These are phyloP conservation scores for Galeopsis tetrahit DNA, from an alignment of 257 asterid species.

Conservation along the genomic window DNA sequence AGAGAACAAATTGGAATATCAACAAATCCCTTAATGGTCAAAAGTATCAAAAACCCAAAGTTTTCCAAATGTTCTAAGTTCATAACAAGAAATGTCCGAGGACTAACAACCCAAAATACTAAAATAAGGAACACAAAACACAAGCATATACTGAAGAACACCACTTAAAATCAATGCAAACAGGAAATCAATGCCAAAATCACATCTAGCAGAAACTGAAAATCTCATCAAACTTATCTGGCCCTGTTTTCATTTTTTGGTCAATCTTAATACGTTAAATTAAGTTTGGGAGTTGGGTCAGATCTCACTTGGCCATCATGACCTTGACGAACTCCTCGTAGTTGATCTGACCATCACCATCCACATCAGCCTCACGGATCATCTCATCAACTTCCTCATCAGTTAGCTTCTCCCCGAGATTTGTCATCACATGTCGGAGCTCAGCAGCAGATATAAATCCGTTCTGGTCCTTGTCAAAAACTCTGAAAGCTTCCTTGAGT, in stretches of 20 bases:
- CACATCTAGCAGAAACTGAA: conserved; percentile 46
- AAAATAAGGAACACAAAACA: conserved; percentile 35
- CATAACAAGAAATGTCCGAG: conserved; percentile 30
- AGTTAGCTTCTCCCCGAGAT: conserved; percentile 68
- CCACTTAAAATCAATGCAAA: conserved; percentile 43
- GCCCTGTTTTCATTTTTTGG: conserved; percentile 45
- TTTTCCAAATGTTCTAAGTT: conserved; percentile 34
- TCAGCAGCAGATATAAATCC: conserved; percentile 66
- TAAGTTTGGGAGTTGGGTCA: conserved; percentile 38
- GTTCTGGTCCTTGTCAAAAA: conserved; percentile 62
- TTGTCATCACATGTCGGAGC: conserved; percentile 68
- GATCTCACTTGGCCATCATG: conserved; percentile 77
- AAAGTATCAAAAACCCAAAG: conserved; percentile 31
- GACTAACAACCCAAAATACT: conserved; percentile 41
- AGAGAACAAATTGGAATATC: conserved; percentile 32
- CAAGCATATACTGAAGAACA: conserved; percentile 47
- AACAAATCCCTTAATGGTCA: conserved; percentile 35
- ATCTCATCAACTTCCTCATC: conserved; percentile 64
- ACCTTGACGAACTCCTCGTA: conserved; percentile 75
- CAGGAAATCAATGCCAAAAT: conserved; percentile 39
- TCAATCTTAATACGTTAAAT: conserved; percentile 43
- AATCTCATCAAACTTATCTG: conserved; percentile 47
- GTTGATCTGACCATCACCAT: conserved; percentile 76
- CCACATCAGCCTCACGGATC: conserved; percentile 72
- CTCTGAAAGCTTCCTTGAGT: conserved; percentile 65